These are phyloP conservation scores for Backusella macrospora DNA, from an alignment of 192 early-diverging fungal species.

Conservation along the genomic window DNA sequence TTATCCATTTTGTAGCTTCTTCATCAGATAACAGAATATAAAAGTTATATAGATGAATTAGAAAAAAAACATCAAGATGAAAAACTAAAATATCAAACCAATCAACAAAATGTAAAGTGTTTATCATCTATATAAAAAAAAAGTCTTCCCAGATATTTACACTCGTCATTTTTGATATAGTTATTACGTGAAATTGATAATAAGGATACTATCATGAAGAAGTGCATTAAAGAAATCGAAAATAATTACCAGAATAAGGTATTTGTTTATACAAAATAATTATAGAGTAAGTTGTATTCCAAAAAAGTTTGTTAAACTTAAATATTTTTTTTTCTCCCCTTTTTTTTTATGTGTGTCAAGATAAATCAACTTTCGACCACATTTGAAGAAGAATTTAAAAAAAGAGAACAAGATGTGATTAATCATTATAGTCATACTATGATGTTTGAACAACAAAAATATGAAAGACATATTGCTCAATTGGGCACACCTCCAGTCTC, in stretches of 20 bases:
- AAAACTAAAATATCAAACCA: neutral
- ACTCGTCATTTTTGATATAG: neutral
- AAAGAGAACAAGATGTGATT: neutral
- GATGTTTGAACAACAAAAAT: neutral
- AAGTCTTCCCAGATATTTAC: neutral
- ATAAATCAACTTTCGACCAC: neutral
- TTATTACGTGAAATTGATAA: slow-evolving; percentile 23
- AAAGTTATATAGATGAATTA: neutral
- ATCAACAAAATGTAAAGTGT: slow-evolving; percentile 5
- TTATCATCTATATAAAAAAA: neutral
- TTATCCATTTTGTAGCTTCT: neutral
- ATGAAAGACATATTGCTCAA: neutral
- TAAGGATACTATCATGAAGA: neutral
- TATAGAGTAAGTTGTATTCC: neutral
- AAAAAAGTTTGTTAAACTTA: neutral
- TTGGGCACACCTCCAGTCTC: neutral
- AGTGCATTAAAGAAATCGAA: neutral
- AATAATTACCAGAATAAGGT: neutral
- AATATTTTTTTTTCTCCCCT: no score
- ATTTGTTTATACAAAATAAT: neutral
- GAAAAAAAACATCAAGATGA: slow-evolving; percentile 9
- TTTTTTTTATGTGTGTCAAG: neutral
- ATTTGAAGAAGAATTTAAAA: neutral
- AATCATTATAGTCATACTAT: neutral
- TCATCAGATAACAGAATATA: slow-evolving; percentile 6